Evolutionary conservation across 306 rosid species (phyloP), one percentile per base, ranked within the genome.

Genomic region (Trifolium repens): DNA sequence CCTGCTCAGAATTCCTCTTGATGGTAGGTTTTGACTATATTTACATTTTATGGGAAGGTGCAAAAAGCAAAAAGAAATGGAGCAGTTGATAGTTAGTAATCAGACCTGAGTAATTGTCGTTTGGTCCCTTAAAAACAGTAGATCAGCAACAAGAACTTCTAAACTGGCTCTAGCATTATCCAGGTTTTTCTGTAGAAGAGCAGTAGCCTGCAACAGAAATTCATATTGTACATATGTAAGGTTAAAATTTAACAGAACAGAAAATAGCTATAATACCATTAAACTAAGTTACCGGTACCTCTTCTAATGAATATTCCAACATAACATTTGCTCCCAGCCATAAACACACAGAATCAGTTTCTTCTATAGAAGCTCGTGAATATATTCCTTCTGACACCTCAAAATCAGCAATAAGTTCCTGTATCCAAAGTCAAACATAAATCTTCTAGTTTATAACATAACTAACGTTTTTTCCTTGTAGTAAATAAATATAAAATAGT

Each of bases 251-350:
- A 57, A 61, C 6, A 66, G 13, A 27, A 50, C 40, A n/a, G 26
- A 66, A 69, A 52, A 60, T n/a, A 77, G 40, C 4, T 52, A 65
- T 43, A 52, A 27, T 67, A 72, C 73, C 70, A 67, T 4, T 70
- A 58, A 61, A 74, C 19, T 43, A 78, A 40, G 67, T 72, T 42
- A 53, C 10, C 46, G 63, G 5, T 37, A 94, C 98, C 98, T 94
- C 98, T 55, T 89, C 96, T 80, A 85, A 80, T 79, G 98, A 89
- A 82, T 91, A 91, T 83, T 94, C 96, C 85, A 94, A 87, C 98
- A 91, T 94, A 84, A 94, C 94, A 49, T 91, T 94, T 30, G 98
- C 98, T 83, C 97, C 97, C 75, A 93, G 89, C 98, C 97, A 93
- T 81, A 91, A 76, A 84, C 97, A 93, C 32, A 93, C 92, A 5